Evolutionary conservation across 2,329 filamentous ascomycete species (phyloP), one percentile per base, ranked within the genome.

Genomic region (Alternaria atra): DNA sequence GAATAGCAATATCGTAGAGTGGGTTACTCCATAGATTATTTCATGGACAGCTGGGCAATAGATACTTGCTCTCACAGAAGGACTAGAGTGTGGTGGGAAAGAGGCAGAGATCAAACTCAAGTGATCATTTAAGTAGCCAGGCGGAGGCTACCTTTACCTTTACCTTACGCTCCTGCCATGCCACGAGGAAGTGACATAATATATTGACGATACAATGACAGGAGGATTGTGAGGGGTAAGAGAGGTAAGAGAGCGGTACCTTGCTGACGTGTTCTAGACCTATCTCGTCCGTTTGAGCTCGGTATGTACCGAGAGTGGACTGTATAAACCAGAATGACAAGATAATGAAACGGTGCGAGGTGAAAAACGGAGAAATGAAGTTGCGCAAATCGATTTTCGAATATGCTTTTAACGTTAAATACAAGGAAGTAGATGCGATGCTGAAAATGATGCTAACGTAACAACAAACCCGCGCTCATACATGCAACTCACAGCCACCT

Each of bases 51-150:
- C 8, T 32, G 10, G 0, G 44, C 29, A 34, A 29, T 25, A 9
- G 1, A 0, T 0, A 2, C n/a, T 12, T 34, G 17, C 44, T 32
- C 13, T 32, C 20, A 7, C 1, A 47, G 27, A 12, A 15, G 0
- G 0, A 2, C 32, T 13, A 7, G 17, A 34, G 17, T 34, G 30
- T 25, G 30, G 17, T 48, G 44, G 6, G 23, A 4, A n/a, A 48
- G 12, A 34, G 2, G n/a, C 1, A 0, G 4, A 34, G 30, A 1
- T 6, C 2, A 13, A 29, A 32, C 4, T 4, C 13, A n/a, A 34
- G 29, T 13, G 10, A 12, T 43, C 27, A 13, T 27, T 43, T 23
- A 29, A 29, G 27, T 29, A 29, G 7, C 27, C 27, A 29, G 7
- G 27, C 7, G 4, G 27, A 12, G 3, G 12, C 32, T 25, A 5